phyloP scores from a whole-genome alignment of 2,329 filamentous ascomycete genomes.

The Neofusicoccum cordaticola region DNA sequence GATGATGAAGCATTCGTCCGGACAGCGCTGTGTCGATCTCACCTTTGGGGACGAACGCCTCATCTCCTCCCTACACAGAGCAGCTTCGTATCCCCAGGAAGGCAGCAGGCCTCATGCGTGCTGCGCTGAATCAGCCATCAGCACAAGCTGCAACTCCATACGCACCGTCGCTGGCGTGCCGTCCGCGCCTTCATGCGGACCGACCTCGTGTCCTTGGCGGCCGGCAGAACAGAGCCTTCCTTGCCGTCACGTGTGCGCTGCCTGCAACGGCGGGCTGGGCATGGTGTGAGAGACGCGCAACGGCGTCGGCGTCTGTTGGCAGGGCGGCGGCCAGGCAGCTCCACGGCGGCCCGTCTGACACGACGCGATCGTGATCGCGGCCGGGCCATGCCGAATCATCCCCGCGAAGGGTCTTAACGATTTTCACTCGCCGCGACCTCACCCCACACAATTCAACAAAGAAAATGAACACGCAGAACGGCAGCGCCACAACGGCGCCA shows the following conservation, averaged over 20 bases:
- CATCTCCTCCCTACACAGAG: background rate
- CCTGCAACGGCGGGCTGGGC: background rate
- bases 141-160: background rate
- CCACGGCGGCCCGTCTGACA: slow-evolving; percentile 7
- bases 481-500: background rate
- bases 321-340: background rate
- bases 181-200: background rate
- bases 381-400: slow-evolving; percentile 5
- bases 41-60: background rate
- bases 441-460: slow-evolving; percentile 12
- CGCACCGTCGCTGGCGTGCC: background rate
- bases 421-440: slow-evolving; percentile 9
- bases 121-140: background rate
- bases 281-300: slow-evolving; percentile 7
- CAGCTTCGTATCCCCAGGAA: background rate
- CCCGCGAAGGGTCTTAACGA: slow-evolving; percentile 8
- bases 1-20: slow-evolving; percentile 1
- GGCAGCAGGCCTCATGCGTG: background rate
- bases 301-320: background rate
- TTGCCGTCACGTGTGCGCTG: background rate
- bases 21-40: background rate
- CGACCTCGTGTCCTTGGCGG: slow-evolving; percentile 1
- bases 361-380: slow-evolving; percentile 7
- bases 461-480: slow-evolving; percentile 8
- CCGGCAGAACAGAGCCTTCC: background rate